Evolutionary conservation across 495 filamentous ascomycete genomes (phyloP), one percentile per base, ranked within the genome.

Genomic region (Penicillium salamii): DNA sequence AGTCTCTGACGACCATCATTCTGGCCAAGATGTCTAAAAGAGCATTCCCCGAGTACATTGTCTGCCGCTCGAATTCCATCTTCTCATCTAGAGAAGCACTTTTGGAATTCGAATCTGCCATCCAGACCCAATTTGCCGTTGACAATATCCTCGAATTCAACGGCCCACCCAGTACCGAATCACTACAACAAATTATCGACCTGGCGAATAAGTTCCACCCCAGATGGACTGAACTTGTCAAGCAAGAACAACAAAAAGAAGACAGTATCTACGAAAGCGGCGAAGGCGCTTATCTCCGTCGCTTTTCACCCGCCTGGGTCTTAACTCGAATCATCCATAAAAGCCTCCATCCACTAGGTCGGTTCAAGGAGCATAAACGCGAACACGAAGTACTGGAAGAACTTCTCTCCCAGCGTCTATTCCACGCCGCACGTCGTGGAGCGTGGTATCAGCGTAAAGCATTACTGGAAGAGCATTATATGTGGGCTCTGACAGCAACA

Each of bases 371-470:
- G 42, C 81, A 96, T 68, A 72, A 75, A 53, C 80, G 85, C 20
- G 93, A 98, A 57, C 83, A 97, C 61, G 70, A 78, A 14, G 66
- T 95, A 2, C 70, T 96, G 1, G 72, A 67, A 1, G 89, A 93
- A 54, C 78, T 98, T 2, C 86, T 98, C 3, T 66, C 64, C 14
- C 93, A 97, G 58, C 81, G 78, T 4, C 78, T 95, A 9, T 96
- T 97, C 63, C 92, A 97, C 62, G 75, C 86, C 32, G 79, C 89
- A 12, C 79, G 92, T 20, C 83, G 92, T 18, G 93, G 93, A 1
- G 84, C 84, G 1, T 98, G 93, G 93, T 97, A 97, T 61, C 91
- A 97, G 65, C 88, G 93, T 13, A 96, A 91, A 70, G 93, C 93
- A 1, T 69, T 98, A 5, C 65, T 98, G 14, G 93, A 98, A 70